Conservation (phyloP, 306 rosid genomes). For the Abrus pulchellus region DNA sequence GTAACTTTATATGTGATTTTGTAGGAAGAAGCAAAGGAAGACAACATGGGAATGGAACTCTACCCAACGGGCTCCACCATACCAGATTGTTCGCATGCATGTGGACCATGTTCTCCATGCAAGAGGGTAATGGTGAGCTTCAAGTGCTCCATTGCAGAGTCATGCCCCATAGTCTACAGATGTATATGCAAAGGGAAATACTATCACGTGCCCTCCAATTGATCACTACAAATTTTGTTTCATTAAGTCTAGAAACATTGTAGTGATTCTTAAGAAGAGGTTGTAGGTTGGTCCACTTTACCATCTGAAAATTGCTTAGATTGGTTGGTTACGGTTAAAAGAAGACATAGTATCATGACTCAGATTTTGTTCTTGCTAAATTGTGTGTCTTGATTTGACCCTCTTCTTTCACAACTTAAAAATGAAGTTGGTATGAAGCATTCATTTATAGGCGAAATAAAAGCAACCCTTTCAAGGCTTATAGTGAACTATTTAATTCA, state of each 20-base stretch:
- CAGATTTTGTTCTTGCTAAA: background rate
- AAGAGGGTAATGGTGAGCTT: slow-evolving; percentile 93
- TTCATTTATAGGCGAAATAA: background rate
- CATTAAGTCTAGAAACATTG: slow-evolving; percentile 30
- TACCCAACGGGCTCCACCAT: slow-evolving; percentile 79
- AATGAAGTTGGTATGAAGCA: background rate
- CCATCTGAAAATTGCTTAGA: slow-evolving; percentile 34
- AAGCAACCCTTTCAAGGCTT: background rate
- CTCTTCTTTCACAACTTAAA: background rate
- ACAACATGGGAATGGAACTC: slow-evolving; percentile 58
- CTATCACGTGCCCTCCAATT: slow-evolving; percentile 92
- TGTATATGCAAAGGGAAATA: slow-evolving; percentile 90
- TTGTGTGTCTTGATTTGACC: background rate
- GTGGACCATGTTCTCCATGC: slow-evolving; percentile 95
- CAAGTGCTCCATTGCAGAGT: slow-evolving; percentile 84
- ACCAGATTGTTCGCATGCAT: slow-evolving; percentile 96
- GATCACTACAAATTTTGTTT: slow-evolving; percentile 29
- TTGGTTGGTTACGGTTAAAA: background rate
- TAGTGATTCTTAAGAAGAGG: slow-evolving; percentile 33
- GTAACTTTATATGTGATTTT: slow-evolving; percentile 28
- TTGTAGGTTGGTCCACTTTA: background rate
- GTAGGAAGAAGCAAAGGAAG: slow-evolving; percentile 57
- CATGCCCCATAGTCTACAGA: slow-evolving; percentile 88
- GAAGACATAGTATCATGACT: background rate
- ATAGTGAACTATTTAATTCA: too few relatives aligned